These are phyloP conservation scores for Aotearoamyces nothofagi DNA, from an alignment of 2,329 filamentous ascomycete genomes.

Conservation along the genomic window DNA sequence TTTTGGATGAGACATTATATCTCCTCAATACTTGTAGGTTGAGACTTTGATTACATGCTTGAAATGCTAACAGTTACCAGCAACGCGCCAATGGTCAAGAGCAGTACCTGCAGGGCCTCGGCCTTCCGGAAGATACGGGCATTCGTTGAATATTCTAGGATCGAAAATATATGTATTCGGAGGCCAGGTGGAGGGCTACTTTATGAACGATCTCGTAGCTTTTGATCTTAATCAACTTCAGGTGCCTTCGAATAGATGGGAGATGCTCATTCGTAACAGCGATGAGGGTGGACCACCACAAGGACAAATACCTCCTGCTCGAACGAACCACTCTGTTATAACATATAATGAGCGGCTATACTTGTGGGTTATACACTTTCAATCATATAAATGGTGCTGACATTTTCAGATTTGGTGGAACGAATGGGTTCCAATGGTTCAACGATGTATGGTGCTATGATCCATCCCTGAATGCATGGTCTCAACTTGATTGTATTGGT, in stretches of 20 bases:
- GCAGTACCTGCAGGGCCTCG: slow-evolving; percentile 75
- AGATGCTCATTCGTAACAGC: slow-evolving; percentile 69
- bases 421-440: slow-evolving; percentile 93
- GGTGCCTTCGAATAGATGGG: slow-evolving; percentile 83
- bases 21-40: slow-evolving; percentile 89
- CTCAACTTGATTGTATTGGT: slow-evolving; percentile 85
- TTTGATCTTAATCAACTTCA: slow-evolving; percentile 95
- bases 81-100: slow-evolving; percentile 94
- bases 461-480: slow-evolving; percentile 67
- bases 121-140: slow-evolving; percentile 84
- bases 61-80: slow-evolving; percentile 29
- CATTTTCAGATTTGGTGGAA: slow-evolving; percentile 70
- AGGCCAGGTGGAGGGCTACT: slow-evolving; percentile 91
- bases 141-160: slow-evolving; percentile 89
- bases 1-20: slow-evolving; percentile 89
- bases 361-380: slow-evolving; percentile 42
- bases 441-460: slow-evolving; percentile 99
- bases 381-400: slow-evolving; percentile 8
- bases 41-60: slow-evolving; percentile 1
- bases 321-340: slow-evolving; percentile 89
- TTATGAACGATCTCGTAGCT: slow-evolving; percentile 92
- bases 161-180: slow-evolving; percentile 98
- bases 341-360: slow-evolving; percentile 90
- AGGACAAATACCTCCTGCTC: slow-evolving; percentile 63
- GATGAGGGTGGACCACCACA: slow-evolving; percentile 43